Evolutionary conservation across 768 basidiomycete genomes (phyloP).

Genomic region (Nevesoporus exiguus): DNA sequence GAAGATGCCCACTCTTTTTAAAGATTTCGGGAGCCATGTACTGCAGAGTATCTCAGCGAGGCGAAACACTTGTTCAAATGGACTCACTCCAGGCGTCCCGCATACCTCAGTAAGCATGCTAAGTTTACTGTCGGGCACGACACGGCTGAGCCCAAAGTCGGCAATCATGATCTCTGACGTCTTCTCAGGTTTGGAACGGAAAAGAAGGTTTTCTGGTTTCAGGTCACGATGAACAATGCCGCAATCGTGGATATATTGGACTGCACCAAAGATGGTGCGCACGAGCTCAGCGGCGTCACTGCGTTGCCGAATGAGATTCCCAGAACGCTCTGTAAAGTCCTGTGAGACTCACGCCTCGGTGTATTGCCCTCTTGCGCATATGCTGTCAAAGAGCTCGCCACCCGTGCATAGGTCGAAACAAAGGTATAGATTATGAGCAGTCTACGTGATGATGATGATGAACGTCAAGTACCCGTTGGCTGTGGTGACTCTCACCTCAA

Average conservation of each 20-base stretch:
- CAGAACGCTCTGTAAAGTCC: not conserved
- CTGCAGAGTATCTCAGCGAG: slow-evolving; percentile 30
- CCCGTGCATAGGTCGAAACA: slow-evolving; percentile 96
- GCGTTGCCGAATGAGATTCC: slow-evolving; percentile 26
- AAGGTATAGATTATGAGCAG: slow-evolving; percentile 89
- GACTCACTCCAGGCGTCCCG: slow-evolving; percentile 80
- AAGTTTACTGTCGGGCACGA: slow-evolving; percentile 89
- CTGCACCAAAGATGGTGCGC: slow-evolving; percentile 80
- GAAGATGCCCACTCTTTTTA: slow-evolving; percentile 62
- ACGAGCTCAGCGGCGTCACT: slow-evolving; percentile 90
- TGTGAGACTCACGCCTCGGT: slow-evolving; percentile 75
- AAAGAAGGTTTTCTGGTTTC: slow-evolving; percentile 97
- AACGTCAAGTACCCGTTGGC: not conserved
- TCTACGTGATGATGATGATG: slow-evolving; percentile 40
- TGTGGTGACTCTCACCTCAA: slow-evolving; percentile 57
- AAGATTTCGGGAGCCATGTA: slow-evolving; percentile 98
- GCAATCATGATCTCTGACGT: slow-evolving; percentile 96
- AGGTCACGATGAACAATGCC: slow-evolving; percentile 96
- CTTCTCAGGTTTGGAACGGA: slow-evolving; percentile 76
- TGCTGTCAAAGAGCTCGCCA: slow-evolving; percentile 97
- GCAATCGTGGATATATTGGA: slow-evolving; percentile 85
- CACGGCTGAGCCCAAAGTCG: slow-evolving; percentile 89
- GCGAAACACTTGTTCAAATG: not conserved
- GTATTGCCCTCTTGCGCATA: slow-evolving; percentile 96
- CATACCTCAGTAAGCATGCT: slow-evolving; percentile 91